Percentiles rank a stretch among this genome's conserved stretches.
Evolutionary conservation across 1,284 basidiomycete species (phyloP).

Genomic region (Gomphus bonarii): DNA sequence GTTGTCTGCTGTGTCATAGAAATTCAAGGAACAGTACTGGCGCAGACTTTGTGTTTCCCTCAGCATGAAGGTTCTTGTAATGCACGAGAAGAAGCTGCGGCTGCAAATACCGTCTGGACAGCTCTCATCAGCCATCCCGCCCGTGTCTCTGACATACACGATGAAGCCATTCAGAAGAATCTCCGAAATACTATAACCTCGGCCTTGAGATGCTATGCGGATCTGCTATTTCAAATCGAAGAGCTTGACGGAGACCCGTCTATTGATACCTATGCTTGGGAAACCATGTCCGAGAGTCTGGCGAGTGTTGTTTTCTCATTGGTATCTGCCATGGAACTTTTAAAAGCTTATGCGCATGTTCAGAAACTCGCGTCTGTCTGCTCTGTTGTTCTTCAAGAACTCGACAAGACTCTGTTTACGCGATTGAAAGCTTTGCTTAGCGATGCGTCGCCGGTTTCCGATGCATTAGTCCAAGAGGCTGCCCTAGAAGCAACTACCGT

Average conservation of each 20-base stretch:
- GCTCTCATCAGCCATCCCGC: slow-evolving; percentile 44
- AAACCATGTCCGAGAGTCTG: slow-evolving; percentile 78
- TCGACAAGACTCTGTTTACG: slow-evolving; percentile 63
- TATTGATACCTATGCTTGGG: slow-evolving; percentile 77
- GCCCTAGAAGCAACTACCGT: slow-evolving; percentile 75
- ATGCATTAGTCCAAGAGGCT: slow-evolving; percentile 76
- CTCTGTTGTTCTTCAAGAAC: slow-evolving; percentile 59
- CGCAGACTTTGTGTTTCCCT: slow-evolving; percentile 57
- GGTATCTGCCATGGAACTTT: slow-evolving; percentile 13
- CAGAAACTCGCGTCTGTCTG: slow-evolving; percentile 87
- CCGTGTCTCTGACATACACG: slow-evolving; percentile 27
- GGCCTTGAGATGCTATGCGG: slow-evolving; percentile 63
- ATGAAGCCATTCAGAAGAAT: slow-evolving; percentile 30
- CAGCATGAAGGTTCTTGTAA: slow-evolving; percentile 17
- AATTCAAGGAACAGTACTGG: slow-evolving; percentile 73
- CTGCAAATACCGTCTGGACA: slow-evolving; percentile 74
- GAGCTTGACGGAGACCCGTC: slow-evolving; percentile 71
- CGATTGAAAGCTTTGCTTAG: slow-evolving; percentile 72
- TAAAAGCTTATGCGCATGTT: slow-evolving; percentile 7
- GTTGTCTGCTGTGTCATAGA: slow-evolving; percentile 80
- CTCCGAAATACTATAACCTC: slow-evolving; percentile 43
- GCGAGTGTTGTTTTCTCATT: slow-evolving; percentile 28
- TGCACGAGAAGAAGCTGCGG: slow-evolving; percentile 52
- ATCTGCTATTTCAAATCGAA: slow-evolving; percentile 64
- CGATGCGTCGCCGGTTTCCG: slow-evolving; percentile 70